These are phyloP conservation scores for Linum usitatissimum DNA, from an alignment of 345 rosid species.

Conservation along the genomic window DNA sequence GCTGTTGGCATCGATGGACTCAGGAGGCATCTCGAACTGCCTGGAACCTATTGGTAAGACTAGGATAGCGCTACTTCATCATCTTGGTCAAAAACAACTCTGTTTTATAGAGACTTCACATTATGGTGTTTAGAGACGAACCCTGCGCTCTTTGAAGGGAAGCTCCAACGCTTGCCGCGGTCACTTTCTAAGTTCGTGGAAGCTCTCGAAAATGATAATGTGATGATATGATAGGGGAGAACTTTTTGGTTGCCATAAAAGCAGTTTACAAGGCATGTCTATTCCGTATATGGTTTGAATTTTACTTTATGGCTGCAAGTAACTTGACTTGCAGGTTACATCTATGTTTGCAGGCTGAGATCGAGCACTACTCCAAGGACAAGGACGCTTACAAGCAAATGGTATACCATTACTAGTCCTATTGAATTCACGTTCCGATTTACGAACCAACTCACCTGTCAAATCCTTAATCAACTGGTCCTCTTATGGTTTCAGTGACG, in stretches of 20 bases:
- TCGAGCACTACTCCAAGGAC: conserved; percentile 44
- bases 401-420: conserved; percentile 54
- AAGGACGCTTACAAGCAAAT: conserved; percentile 65
- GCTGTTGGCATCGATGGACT: conserved; percentile 95
- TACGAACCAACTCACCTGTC: too few relatives aligned
- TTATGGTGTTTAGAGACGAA: conserved; percentile 39
- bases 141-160: conserved; percentile 43
- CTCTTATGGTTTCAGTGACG: too few relatives aligned
- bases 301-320: neutral
- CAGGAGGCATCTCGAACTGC: conserved; percentile 49
- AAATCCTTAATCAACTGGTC: too few relatives aligned
- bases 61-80: neutral
- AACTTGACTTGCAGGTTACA: neutral
- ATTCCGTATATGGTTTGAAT: neutral
- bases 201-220: conserved; percentile 47
- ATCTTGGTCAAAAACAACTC: neutral
- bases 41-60: conserved; percentile 66
- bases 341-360: conserved; percentile 45
- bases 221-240: conserved; percentile 57
- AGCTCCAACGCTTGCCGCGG: conserved; percentile 54
- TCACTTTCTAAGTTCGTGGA: conserved; percentile 62
- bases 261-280: conserved; percentile 73
- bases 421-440: too few relatives aligned
- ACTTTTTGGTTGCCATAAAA: conserved; percentile 58
- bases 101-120: neutral